These are phyloP conservation scores for Leccinellum albellum DNA, from an alignment of 768 basidiomycete genomes.

Conservation along the genomic window DNA sequence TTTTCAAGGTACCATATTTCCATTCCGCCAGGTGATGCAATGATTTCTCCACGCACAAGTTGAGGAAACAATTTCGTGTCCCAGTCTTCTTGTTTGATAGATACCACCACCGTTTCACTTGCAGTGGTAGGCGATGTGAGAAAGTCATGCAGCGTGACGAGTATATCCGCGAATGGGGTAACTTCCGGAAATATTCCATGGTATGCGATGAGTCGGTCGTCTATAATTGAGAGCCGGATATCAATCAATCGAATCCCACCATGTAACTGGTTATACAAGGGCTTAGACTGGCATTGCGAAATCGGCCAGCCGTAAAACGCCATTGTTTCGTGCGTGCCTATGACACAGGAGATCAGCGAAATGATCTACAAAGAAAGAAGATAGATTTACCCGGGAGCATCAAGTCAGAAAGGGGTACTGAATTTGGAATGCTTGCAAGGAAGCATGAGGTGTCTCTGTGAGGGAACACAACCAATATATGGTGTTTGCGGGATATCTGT, in stretches of 20 bases:
- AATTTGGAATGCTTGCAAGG: slow-evolving; percentile 60
- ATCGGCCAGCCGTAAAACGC: slow-evolving; percentile 84
- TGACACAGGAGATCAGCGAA: not conserved
- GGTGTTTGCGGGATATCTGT: slow-evolving; percentile 46
- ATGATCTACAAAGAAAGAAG: slow-evolving; percentile 27
- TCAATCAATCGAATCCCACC: slow-evolving; percentile 82
- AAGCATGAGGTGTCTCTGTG: slow-evolving; percentile 56
- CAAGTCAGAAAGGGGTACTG: slow-evolving; percentile 65
- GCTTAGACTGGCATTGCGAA: slow-evolving; percentile 76
- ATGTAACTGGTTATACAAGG: slow-evolving; percentile 64
- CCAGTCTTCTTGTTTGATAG: slow-evolving; percentile 84
- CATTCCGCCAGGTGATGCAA: slow-evolving; percentile 42
- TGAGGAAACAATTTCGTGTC: slow-evolving; percentile 53
- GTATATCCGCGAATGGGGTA: slow-evolving; percentile 62
- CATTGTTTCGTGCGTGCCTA: slow-evolving; percentile 38
- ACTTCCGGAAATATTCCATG: slow-evolving; percentile 76
- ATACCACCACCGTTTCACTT: slow-evolving; percentile 78
- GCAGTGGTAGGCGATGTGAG: slow-evolving; percentile 53
- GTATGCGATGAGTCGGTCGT: slow-evolving; percentile 66
- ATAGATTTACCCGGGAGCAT: slow-evolving; percentile 63
- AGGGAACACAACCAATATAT: slow-evolving; percentile 55
- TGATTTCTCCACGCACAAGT: slow-evolving; percentile 64
- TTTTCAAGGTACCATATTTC: slow-evolving; percentile 83
- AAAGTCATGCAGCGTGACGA: slow-evolving; percentile 58
- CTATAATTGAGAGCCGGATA: slow-evolving; percentile 68